Evolutionary conservation across 1,284 basidiomycete genomes (phyloP).

Genomic region (Ustilago sp.): DNA sequence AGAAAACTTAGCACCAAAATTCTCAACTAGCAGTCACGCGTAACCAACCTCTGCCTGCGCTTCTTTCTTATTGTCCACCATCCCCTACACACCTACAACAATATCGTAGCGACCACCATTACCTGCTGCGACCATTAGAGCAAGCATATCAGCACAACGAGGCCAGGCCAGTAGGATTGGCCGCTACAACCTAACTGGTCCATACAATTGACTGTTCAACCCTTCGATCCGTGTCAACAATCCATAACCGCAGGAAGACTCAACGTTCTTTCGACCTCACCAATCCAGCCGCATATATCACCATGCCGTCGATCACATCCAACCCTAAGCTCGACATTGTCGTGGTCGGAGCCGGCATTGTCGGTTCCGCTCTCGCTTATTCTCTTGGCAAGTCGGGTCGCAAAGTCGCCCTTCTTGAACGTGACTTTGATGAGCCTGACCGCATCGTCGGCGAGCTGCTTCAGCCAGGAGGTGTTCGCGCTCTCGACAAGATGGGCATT

Average conservation of each 20-base stretch:
- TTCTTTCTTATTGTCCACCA: background rate
- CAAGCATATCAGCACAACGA: too few relatives aligned
- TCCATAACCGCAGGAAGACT: background rate
- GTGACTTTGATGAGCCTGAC: conserved; percentile 88
- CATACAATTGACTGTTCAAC: background rate
- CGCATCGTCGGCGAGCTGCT: conserved; percentile 97
- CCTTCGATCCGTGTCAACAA: background rate
- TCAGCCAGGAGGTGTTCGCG: conserved; percentile 89
- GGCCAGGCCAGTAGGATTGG: conserved; percentile 27
- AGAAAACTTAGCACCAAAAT: too few relatives aligned
- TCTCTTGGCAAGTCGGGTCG: conserved; percentile 66
- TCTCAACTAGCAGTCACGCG: too few relatives aligned
- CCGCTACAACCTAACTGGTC: conserved; percentile 28
- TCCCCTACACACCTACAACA: background rate
- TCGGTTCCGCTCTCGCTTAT: conserved; percentile 64
- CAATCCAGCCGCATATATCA: conserved; percentile 1
- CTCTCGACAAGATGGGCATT: conserved; percentile 83
- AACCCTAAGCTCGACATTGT: conserved; percentile 47
- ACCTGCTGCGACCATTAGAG: background rate
- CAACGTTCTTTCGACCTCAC: background rate
- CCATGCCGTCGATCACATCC: conserved; percentile 12
- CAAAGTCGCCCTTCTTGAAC: conserved; percentile 73
- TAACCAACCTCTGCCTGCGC: too few relatives aligned
- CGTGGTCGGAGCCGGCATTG: conserved; percentile 68
- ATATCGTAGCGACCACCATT: background rate